A percentile compares a stretch with the other conserved stretches of the same genome.
phyloP scores from a whole-genome alignment of 768 basidiomycete species.

The Pleurotus tuoliensis region DNA sequence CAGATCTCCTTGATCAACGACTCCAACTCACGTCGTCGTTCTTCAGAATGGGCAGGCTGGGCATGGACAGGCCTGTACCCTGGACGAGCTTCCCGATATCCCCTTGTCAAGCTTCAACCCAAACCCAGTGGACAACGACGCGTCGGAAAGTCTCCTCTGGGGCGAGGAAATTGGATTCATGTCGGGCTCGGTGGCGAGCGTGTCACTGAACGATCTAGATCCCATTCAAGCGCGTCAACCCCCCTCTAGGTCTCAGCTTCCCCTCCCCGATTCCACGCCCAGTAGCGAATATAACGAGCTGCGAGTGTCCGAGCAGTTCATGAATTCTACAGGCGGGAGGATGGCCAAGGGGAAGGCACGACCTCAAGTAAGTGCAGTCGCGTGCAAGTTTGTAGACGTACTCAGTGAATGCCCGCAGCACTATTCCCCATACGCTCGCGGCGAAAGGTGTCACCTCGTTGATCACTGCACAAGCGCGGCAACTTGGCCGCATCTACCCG shows the following conservation, averaged over 20 bases:
- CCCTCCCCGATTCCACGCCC: neutral
- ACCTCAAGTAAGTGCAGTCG: neutral
- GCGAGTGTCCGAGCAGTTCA: neutral
- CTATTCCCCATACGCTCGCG: neutral
- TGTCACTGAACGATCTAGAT: no score
- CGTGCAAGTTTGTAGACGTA: neutral
- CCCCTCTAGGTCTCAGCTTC: neutral
- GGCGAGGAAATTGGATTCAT: no score
- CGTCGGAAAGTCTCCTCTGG: no score
- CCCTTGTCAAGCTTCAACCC: no score
- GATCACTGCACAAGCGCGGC: neutral
- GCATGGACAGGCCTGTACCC: no score
- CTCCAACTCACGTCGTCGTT: no score
- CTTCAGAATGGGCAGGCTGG: no score
- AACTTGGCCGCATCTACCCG: neutral
- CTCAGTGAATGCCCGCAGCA: neutral
- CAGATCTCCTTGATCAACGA: no score
- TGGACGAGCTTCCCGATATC: no score
- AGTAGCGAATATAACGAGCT: neutral
- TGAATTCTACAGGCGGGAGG: neutral
- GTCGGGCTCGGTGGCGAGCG: no score
- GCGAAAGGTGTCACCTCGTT: neutral
- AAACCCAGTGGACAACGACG: no score
- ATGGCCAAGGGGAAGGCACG: neutral
- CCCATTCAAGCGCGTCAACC: neutral